Percentiles rank a stretch among this genome's conserved stretches.
phyloP scores from a whole-genome alignment of 208 protist species.

The Acanthamoeba royreba region DNA sequence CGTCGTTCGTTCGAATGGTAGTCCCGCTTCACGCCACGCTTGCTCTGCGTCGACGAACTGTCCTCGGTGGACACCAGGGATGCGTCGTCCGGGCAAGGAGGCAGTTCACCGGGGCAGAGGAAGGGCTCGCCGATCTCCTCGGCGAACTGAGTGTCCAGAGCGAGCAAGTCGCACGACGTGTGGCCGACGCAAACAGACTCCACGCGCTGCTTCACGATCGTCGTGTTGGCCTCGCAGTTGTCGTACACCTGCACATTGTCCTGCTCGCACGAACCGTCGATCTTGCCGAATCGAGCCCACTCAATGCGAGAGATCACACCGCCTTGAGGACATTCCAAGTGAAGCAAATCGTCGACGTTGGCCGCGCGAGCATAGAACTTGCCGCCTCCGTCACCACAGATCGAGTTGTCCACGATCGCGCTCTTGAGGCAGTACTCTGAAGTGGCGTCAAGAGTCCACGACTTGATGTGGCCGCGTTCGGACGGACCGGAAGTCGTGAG shows the following conservation, averaged over 20 bases:
- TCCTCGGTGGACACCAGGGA: not conserved
- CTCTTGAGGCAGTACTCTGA: slow-evolving; percentile 30
- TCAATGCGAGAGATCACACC: not conserved
- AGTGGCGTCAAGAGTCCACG: not conserved
- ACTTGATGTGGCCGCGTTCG: not conserved
- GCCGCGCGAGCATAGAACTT: not conserved
- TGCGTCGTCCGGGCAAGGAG: not conserved
- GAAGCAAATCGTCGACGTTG: not conserved
- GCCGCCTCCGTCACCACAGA: not conserved
- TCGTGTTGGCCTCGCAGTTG: not conserved
- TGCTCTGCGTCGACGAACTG: not conserved
- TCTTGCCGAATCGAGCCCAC: not conserved
- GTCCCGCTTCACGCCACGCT: not conserved
- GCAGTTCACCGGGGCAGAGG: not conserved
- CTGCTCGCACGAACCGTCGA: not conserved
- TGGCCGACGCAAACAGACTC: not conserved
- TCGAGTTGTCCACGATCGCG: not conserved
- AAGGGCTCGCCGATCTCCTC: slow-evolving; percentile 13
- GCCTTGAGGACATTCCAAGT: not conserved
- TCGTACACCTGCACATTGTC: not conserved
- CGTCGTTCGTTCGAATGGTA: not conserved
- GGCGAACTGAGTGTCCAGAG: not conserved
- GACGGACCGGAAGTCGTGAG: not conserved
- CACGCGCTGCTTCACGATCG: not conserved
- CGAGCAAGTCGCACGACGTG: not conserved